phyloP scores from a whole-genome alignment of 306 rosid genomes.

The Rosa multiflora region DNA sequence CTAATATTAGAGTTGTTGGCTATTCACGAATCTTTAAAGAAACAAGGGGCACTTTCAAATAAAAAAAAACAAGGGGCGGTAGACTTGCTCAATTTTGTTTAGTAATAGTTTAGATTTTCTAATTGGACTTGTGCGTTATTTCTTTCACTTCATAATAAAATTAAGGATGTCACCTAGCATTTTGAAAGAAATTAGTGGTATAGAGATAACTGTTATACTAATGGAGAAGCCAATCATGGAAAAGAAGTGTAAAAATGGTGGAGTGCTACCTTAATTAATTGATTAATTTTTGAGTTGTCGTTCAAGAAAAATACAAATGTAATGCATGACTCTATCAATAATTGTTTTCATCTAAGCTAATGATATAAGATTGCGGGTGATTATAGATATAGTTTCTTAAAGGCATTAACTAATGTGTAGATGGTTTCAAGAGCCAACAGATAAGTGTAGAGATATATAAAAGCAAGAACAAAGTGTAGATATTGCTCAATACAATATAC shows the following conservation, averaged over 20 bases:
- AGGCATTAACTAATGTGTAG: no score
- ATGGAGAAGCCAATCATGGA: neutral
- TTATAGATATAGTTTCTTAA: no score
- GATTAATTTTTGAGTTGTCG: neutral
- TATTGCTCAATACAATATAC: no score
- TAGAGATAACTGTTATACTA: neutral
- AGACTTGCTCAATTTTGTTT: neutral
- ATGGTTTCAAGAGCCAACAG: no score
- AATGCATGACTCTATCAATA: neutral
- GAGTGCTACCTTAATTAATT: neutral
- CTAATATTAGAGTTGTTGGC: neutral
- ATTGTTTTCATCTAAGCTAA: neutral
- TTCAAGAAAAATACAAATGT: neutral
- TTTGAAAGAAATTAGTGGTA: neutral
- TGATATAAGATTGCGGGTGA: neutral
- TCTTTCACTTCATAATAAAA: neutral
- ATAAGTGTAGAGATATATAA: no score
- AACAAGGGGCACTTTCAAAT: neutral
- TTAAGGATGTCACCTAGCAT: neutral
- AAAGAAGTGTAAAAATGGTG: neutral
- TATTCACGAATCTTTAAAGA: neutral
- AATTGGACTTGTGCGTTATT: neutral
- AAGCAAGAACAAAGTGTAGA: no score
- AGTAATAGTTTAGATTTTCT: neutral
- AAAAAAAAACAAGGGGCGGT: neutral